Evolutionary conservation across 495 filamentous ascomycete genomes (phyloP).

Genomic region (Cudoniella acicularis): DNA sequence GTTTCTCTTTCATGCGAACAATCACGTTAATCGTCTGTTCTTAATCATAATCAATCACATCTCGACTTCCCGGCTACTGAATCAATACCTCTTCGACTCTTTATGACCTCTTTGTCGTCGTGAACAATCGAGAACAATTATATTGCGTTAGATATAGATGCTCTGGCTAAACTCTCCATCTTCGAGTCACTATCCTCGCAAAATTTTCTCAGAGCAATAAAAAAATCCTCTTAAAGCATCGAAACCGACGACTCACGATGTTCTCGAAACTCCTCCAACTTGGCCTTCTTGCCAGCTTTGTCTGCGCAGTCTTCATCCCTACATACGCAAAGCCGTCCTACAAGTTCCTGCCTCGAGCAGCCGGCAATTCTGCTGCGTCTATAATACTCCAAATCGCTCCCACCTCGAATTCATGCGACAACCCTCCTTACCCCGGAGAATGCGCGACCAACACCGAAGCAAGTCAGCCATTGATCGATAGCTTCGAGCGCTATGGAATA

Average conservation of each 20-base stretch:
- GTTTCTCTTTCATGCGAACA: too few relatives aligned
- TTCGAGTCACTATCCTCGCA: background rate
- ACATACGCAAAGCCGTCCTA: background rate
- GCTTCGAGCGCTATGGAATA: slow-evolving; percentile 56
- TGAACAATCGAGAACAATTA: too few relatives aligned
- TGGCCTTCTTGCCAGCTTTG: background rate
- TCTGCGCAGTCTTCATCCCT: slow-evolving; percentile 1
- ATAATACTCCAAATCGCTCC: slow-evolving; percentile 22
- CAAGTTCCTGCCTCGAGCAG: background rate
- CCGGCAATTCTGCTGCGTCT: slow-evolving; percentile 4
- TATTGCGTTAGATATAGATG: too few relatives aligned
- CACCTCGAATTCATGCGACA: slow-evolving; percentile 12
- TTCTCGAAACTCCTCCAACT: background rate
- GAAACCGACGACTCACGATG: too few relatives aligned
- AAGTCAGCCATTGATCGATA: slow-evolving; percentile 49
- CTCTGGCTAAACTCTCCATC: too few relatives aligned
- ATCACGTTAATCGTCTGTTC: too few relatives aligned
- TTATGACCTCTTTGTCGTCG: too few relatives aligned
- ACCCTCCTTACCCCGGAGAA: slow-evolving; percentile 37
- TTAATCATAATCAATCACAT: too few relatives aligned
- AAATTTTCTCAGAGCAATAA: background rate
- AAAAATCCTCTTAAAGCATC: too few relatives aligned
- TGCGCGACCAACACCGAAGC: slow-evolving; percentile 66
- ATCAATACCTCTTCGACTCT: too few relatives aligned
- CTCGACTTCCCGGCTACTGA: too few relatives aligned